phyloP scores from a whole-genome alignment of 306 rosid species.

The Vachellia collinsii region DNA sequence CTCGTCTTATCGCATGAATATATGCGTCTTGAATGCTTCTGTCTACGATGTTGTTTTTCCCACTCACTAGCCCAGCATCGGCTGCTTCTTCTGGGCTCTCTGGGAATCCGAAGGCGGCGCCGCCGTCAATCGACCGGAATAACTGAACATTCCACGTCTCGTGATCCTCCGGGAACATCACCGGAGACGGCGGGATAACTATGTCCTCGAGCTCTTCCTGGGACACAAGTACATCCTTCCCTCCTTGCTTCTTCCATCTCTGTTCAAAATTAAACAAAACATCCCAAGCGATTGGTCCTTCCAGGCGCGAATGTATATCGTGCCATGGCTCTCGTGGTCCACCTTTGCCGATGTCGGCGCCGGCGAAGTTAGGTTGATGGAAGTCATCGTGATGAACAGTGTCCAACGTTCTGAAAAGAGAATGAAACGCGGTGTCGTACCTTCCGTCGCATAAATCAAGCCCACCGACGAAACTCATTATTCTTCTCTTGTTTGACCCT shows the following conservation, averaged over 20 bases:
- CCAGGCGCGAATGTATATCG: conserved; percentile 66
- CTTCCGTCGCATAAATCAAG: conserved; percentile 79
- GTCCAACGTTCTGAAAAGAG: conserved; percentile 66
- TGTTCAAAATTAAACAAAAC: conserved; percentile 71
- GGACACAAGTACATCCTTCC: conserved; percentile 57
- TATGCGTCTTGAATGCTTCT: conserved; percentile 72
- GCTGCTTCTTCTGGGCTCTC: conserved; percentile 73
- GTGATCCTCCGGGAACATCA: conserved; percentile 56
- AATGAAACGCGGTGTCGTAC: conserved; percentile 68
- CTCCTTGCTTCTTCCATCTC: conserved; percentile 75
- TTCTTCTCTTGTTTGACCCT: conserved; percentile 45
- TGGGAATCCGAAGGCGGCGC: conserved; percentile 78
- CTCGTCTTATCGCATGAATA: conserved; percentile 69
- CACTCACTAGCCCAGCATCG: conserved; percentile 62
- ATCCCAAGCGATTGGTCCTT: conserved; percentile 80
- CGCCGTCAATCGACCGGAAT: conserved; percentile 71
- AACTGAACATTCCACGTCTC: conserved; percentile 76
- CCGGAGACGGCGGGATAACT: conserved; percentile 68
- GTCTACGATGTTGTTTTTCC: conserved; percentile 68
- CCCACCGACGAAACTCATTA: conserved; percentile 72
- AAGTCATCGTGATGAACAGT: conserved; percentile 69
- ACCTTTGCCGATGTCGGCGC: conserved; percentile 55
- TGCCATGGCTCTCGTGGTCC: conserved; percentile 83
- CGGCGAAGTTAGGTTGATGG: conserved; percentile 66
- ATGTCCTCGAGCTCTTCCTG: conserved; percentile 53